Conservation (phyloP, 805 yeast genomes). For the Hanseniaspora meyeri region DNA sequence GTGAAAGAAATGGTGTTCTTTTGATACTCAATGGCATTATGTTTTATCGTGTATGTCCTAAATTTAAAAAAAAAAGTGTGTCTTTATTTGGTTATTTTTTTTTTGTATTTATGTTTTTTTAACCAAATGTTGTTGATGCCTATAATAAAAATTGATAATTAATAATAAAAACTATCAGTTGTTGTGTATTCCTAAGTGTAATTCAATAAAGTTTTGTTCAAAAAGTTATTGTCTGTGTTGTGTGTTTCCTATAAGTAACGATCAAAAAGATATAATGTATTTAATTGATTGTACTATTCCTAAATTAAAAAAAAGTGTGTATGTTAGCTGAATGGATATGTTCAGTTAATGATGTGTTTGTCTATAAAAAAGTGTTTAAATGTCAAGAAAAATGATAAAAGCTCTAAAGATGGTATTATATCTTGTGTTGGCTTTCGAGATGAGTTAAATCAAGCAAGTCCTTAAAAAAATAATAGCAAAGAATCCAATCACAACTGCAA, state of each 20-base stretch:
- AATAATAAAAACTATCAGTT: neutral
- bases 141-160: neutral
- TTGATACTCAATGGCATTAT: constrained; percentile 1
- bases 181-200: neutral
- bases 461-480: neutral
- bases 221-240: neutral
- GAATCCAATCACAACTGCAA: neutral
- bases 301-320: neutral
- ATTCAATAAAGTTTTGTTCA: neutral
- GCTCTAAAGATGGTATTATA: neutral
- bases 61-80: neutral
- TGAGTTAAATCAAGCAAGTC: neutral
- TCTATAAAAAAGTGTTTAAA: neutral
- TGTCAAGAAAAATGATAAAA: neutral
- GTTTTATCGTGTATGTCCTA: neutral
- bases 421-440: neutral
- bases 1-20: constrained; percentile 26
- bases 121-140: too few species aligned
- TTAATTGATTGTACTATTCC: neutral
- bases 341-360: neutral
- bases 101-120: neutral
- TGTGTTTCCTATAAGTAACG: neutral
- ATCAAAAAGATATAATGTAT: neutral
- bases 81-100: too few species aligned
- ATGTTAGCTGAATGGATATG: neutral